Conservation (phyloP, 805 yeast genomes). For the Pichia thaimueangensis region DNA sequence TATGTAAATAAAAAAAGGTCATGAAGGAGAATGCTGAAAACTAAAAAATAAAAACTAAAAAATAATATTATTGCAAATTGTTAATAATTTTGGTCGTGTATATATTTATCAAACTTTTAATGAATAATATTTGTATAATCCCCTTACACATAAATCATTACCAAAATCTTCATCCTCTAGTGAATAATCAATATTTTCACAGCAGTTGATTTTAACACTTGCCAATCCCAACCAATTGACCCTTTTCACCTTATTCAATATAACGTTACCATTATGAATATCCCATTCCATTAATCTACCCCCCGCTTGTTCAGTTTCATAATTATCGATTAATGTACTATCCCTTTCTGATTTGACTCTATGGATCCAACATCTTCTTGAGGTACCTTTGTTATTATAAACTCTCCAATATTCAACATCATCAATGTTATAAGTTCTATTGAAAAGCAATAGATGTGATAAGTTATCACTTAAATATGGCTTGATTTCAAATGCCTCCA, state of each 20-base stretch:
- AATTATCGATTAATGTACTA: conserved; percentile 16
- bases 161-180: conserved; percentile 43
- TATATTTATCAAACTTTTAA: conserved; percentile 42
- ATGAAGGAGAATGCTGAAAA: too few species aligned
- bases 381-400: conserved; percentile 47
- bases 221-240: conserved; percentile 49
- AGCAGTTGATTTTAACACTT: conserved; percentile 47
- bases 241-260: conserved; percentile 37
- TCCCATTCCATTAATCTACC: conserved; percentile 43
- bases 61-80: too few species aligned
- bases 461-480: conserved; percentile 40
- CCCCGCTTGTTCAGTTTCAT: conserved; percentile 29
- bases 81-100: too few species aligned
- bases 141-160: conserved; percentile 42
- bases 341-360: conserved; percentile 8
- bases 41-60: too few species aligned
- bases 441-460: conserved; percentile 14
- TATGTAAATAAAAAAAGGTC: too few species aligned
- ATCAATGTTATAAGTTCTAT: conserved; percentile 16
- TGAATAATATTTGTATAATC: conserved; percentile 53
- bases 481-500: conserved; percentile 57
- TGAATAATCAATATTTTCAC: conserved; percentile 44
- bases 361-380: conserved; percentile 73
- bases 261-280: conserved; percentile 56
- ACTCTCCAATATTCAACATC: conserved; percentile 37